These are phyloP conservation scores for Diaporthe sp. DNA, from an alignment of 2,329 filamentous ascomycete species.

Conservation along the genomic window DNA sequence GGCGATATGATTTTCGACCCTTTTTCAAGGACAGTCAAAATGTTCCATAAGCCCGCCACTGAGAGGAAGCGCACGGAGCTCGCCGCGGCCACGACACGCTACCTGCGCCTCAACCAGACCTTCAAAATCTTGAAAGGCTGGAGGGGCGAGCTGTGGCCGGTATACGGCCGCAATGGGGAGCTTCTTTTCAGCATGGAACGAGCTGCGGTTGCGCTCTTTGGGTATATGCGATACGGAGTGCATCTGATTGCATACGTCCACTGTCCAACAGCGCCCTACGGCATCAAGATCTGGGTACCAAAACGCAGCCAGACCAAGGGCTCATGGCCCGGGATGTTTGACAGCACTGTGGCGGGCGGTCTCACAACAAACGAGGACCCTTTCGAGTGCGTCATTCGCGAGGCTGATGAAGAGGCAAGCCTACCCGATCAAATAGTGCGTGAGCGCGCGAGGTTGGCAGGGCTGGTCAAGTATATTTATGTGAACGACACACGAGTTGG, in stretches of 20 bases:
- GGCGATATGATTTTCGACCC: conserved; percentile 74
- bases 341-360: conserved; percentile 91
- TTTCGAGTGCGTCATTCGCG: conserved; percentile 85
- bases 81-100: conserved; percentile 68
- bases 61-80: conserved; percentile 73
- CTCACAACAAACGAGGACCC: conserved; percentile 85
- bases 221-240: conserved; percentile 82
- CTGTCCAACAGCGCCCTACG: conserved; percentile 60
- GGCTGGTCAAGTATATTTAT: conserved; percentile 87
- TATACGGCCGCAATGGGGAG: conserved; percentile 75
- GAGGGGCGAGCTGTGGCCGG: conserved; percentile 84
- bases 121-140: conserved; percentile 85
- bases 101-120: conserved; percentile 77
- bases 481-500: conserved; percentile 81
- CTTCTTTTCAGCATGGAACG: conserved; percentile 83
- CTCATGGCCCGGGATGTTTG: conserved; percentile 92
- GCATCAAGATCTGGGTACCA: conserved; percentile 87
- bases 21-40: conserved; percentile 71
- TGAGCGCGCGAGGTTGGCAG: conserved; percentile 68
- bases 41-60: conserved; percentile 68
- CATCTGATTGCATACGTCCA: conserved; percentile 82
- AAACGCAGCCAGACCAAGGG: conserved; percentile 82
- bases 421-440: conserved; percentile 79
- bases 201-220: conserved; percentile 80
- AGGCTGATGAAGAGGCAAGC: conserved; percentile 90